Base-by-base conservation (phyloP, 2,329 filamentous ascomycete genomes). In the Exophiala sideris region DNA sequence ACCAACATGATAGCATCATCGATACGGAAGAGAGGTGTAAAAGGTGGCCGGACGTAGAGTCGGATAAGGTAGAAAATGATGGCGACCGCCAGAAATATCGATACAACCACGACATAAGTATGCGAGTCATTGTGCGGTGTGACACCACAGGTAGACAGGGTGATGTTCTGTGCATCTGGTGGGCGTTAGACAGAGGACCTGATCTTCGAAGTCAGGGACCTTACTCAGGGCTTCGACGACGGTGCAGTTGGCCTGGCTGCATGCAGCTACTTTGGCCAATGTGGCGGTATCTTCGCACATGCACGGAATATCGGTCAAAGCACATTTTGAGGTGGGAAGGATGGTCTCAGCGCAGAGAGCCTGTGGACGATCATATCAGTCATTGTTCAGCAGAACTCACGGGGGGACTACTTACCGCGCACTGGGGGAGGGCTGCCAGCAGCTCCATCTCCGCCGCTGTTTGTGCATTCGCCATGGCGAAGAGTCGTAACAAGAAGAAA, bases 231-330 rank as follows among this genome's bases (percentile, higher is more conserved):
- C 56, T 2, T 67, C 62, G 18, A 67, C 54, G 7, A 68, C 62
- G 4, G 66, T 62, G 47, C 67, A 69, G 21, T 66, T 68, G 44
- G 53, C 62, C 5, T 63, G 47, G 51, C 64, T 67, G 50, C 66
- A 69, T 21, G 51, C 53, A n/a, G 53, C 56, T 9, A 62, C 59
- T 34, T 59, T 48, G 10, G 40, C 52, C 56, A 66, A 60, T 48
- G 68, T 66, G 7, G 48, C 42, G 16, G 16, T 36, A 49, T 69
- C 64, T 4, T 57, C 39, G 54, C 67, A 69, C 11, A 69, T 62
- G 47, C 66, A 69, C 35, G 38, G 42, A 16, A 67, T 42, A 29
- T 68, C 66, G 40, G 49, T 60, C 3, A 58, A 32, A n/a, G 55
- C 57, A 59, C 67, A 69, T 8, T 34, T 44, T 24, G 41, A 44